Evolutionary conservation across 2,329 filamentous ascomycete species (phyloP).

Genomic region (Neonectria hederae): DNA sequence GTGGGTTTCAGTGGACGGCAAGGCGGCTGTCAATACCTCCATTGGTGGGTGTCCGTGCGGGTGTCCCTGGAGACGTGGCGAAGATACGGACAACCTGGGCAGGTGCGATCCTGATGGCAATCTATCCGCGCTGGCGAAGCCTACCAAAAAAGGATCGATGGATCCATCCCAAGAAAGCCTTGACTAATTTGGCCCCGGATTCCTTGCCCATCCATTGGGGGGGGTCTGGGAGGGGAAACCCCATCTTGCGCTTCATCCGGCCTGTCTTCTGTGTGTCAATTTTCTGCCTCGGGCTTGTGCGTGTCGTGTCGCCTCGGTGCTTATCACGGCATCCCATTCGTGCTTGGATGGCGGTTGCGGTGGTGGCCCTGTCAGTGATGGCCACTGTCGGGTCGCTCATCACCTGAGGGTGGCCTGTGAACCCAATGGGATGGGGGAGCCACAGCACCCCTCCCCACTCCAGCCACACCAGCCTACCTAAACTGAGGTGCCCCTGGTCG

Average conservation of each 20-base stretch:
- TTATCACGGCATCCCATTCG: slow-evolving; percentile 15
- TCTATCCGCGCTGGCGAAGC: neutral
- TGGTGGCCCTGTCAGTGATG: neutral
- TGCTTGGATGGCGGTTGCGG: slow-evolving; percentile 3
- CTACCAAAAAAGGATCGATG: neutral
- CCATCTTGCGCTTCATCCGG: neutral
- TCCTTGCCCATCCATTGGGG: neutral
- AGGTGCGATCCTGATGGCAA: neutral
- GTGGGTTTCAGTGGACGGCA: neutral
- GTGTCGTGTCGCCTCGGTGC: slow-evolving; percentile 18
- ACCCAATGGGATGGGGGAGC: slow-evolving; percentile 16
- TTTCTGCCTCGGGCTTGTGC: slow-evolving; percentile 15
- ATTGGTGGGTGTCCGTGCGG: slow-evolving; percentile 14
- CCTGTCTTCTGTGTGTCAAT: neutral
- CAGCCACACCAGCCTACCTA: slow-evolving; percentile 25
- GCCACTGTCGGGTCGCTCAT: slow-evolving; percentile 3
- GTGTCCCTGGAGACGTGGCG: slow-evolving; percentile 12
- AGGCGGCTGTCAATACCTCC: neutral
- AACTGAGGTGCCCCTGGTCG: slow-evolving; percentile 12
- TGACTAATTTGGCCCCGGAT: neutral
- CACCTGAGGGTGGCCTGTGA: slow-evolving; percentile 3
- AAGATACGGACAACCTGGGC: neutral
- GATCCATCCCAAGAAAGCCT: slow-evolving; percentile 4
- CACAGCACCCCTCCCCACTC: slow-evolving; percentile 21
- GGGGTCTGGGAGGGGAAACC: neutral